Base-by-base conservation (phyloP, 1,139 yeast species). In the Torulaspora globosa region DNA sequence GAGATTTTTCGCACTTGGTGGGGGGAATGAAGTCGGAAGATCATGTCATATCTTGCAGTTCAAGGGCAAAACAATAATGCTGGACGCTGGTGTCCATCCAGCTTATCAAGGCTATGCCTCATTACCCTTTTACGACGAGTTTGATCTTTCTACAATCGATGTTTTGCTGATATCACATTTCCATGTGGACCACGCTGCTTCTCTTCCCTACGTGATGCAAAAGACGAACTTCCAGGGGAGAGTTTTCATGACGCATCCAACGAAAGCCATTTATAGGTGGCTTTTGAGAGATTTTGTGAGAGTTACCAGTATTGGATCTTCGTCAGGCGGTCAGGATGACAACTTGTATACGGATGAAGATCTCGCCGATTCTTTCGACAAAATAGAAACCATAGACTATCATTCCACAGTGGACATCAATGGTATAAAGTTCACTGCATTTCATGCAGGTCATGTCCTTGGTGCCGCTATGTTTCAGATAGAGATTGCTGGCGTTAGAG, bases 381-480 rank as follows among this genome's bases (percentile, higher is more conserved):
- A 80, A 53, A 92, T 92, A 43, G 98, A 94, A 66, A 88, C 97
- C 0, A 79, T 92, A 31, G 98, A 92, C 66, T 92, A 84, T 67
- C 98, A 92, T 67, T 88, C 97, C 5, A 92, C 98, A 0, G 78
- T 89, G 60, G 97, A 92, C 59, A 85, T 90, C 35, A 59, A 60
- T 43, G 98, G 98, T 42, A 83, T 94, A 48, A 75, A 95, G 60
- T 92, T 92, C 70, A 94, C 98, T 1, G 98, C 98, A 3, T 94
- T 84, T 66, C 98, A 92, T 69, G 99, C 98, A 3, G 99, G 99
- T 12, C 99, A 92, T 74, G 99, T 92, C 15, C 73, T 92, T 42
- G 99, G 99, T 43, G 97, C 98, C 11, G 97, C 98, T 30, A 92
- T 92, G 97, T 92, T 84, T 65, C 82, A 92, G 56, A 79, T 92